Base-by-base conservation (phyloP, 2,329 filamentous ascomycete genomes). In the Coniosporium tulheliwenetii region DNA sequence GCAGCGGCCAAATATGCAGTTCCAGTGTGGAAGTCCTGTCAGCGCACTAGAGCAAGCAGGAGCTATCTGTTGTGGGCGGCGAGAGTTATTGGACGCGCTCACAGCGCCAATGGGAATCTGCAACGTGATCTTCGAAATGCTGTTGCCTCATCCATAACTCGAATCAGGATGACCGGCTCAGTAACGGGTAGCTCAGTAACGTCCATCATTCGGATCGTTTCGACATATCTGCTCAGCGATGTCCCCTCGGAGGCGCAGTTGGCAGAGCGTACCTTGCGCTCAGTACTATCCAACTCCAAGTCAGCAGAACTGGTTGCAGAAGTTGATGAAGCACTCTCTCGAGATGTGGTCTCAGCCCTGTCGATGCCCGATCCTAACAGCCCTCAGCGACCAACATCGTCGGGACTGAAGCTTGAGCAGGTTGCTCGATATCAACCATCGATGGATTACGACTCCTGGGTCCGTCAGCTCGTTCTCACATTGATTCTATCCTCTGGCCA, bases 11-110 rank as follows among this genome's bases (percentile, higher is more conserved):
- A 62, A 1, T 75, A 79, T 52, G 74, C 77, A 2, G 65, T 77
- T 10, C 73, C 77, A 13, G 69, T 95, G 0, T 91, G 81, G 79
- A 78, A 79, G 53, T 86, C 82, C 35, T 82, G 85, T 48, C 69
- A 73, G 43, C 68, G 73, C n/a, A 65, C 71, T 32, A 63, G 71
- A 1, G 66, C 80, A 12, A 81, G 77, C 42, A 64, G 73, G 19
- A 71, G 76, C 12, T 95, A 91, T 55, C 64, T 85, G 1, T 65
- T 83, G 1, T 98, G 93, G 93, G 82, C 84, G 36, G 87, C 84
- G 2, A 74, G 80, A 46, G 81, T 87, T 2, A 67, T 96, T 36
- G 91, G 93, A 7, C 75, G 85, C 54, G 79, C 85, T 0, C 96
- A 87, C 59, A 78, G 81, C 33, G 73, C 42, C 47, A 58, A 45